These are phyloP conservation scores for Tetrapisispora pingtungensis DNA, from an alignment of 805 yeast species.

Conservation along the genomic window DNA sequence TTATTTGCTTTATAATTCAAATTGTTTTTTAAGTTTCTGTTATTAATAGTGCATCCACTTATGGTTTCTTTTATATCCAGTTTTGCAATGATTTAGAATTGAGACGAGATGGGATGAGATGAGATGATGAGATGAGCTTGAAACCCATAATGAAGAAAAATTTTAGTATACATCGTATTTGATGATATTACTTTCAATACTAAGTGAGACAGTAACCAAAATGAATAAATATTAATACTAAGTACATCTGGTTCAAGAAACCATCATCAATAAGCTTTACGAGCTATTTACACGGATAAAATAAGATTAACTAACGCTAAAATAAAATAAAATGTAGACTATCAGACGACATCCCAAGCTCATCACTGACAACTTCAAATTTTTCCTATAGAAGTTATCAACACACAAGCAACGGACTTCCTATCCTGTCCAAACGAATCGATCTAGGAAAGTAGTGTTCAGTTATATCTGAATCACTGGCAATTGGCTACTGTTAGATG, in stretches of 20 bases:
- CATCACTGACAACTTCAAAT: constrained; percentile 16
- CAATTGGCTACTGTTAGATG: constrained; percentile 30
- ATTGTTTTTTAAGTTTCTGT: no score
- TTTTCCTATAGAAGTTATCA: constrained; percentile 6
- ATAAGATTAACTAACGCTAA: no score
- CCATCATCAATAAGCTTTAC: no score
- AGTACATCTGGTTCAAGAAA: no score
- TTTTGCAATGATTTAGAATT: no score
- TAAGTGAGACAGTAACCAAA: no score
- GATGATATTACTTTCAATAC: no score
- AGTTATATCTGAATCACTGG: constrained; percentile 28
- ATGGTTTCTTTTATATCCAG: no score
- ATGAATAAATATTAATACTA: no score
- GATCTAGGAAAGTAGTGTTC: constrained; percentile 32
- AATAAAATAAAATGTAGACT: constrained; percentile 22
- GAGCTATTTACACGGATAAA: no score
- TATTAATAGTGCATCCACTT: no score
- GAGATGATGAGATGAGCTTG: constrained; percentile 16
- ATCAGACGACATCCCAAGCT: constrained; percentile 32
- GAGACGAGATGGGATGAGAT: constrained; percentile 7
- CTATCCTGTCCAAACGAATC: constrained; percentile 27
- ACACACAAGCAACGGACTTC: constrained; percentile 32
- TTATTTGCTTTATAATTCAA: no score
- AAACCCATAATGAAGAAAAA: constrained; percentile 7
- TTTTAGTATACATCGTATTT: background rate